Conservation (phyloP, 805 yeast genomes). For the Candida maris region DNA sequence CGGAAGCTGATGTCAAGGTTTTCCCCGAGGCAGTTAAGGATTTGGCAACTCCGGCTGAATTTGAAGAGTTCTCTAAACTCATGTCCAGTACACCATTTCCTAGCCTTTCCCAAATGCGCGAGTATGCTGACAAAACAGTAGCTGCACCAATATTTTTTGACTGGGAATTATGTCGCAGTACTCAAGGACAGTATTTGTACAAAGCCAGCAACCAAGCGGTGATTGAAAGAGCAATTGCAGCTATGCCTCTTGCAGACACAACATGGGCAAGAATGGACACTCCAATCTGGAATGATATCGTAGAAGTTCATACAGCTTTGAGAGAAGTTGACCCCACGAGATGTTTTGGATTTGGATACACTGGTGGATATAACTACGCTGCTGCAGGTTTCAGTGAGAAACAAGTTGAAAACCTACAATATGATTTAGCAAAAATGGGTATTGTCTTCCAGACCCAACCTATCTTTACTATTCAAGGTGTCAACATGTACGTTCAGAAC, state of each 20-base stretch:
- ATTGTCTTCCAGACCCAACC: slow-evolving; percentile 49
- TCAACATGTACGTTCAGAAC: slow-evolving; percentile 49
- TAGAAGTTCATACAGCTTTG: slow-evolving; percentile 42
- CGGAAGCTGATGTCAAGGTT: slow-evolving; percentile 38
- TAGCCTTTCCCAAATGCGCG: slow-evolving; percentile 19
- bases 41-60: slow-evolving; percentile 25
- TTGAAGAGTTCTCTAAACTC: slow-evolving; percentile 4
- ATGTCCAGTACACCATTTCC: slow-evolving; percentile 16
- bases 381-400: slow-evolving; percentile 50
- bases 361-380: slow-evolving; percentile 61
- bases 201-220: slow-evolving; percentile 51
- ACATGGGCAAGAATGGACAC: slow-evolving; percentile 62
- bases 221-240: slow-evolving; percentile 48
- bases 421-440: slow-evolving; percentile 53
- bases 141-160: slow-evolving; percentile 41
- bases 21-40: slow-evolving; percentile 47
- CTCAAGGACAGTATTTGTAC: slow-evolving; percentile 53
- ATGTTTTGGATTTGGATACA: slow-evolving; percentile 56
- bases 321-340: slow-evolving; percentile 47
- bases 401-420: slow-evolving; percentile 45
- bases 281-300: slow-evolving; percentile 52
- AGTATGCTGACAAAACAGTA: slow-evolving; percentile 19
- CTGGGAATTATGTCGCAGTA: slow-evolving; percentile 59
- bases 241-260: slow-evolving; percentile 57
- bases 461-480: slow-evolving; percentile 53